Percentiles rank a stretch among this genome's conserved stretches.
phyloP scores from a whole-genome alignment of 2,329 filamentous ascomycete genomes.

The Sporothrix brunneoviolacea region DNA sequence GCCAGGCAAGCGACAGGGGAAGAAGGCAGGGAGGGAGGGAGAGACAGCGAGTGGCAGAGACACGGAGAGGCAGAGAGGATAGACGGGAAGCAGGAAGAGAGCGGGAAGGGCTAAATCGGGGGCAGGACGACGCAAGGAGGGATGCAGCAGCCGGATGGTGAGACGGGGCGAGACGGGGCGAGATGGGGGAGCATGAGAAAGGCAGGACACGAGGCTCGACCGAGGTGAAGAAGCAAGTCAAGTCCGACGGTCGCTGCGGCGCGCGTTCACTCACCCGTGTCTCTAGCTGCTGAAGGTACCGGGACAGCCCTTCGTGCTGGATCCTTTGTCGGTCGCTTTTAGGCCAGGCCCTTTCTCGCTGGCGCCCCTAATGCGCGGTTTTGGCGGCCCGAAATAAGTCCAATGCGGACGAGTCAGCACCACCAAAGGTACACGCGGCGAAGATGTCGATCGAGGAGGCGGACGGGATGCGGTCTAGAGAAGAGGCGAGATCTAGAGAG shows the following conservation, averaged over 20 bases:
- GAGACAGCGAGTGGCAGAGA: background rate
- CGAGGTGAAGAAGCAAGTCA: too few relatives aligned
- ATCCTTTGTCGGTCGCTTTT: background rate
- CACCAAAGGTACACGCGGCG: background rate
- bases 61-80: background rate
- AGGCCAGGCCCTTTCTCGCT: background rate
- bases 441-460: background rate
- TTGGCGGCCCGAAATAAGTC: slow-evolving; percentile 14
- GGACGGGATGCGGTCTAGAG: background rate
- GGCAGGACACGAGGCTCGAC: background rate
- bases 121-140: background rate
- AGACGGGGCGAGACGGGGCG: background rate
- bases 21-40: background rate
- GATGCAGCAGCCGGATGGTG: too few relatives aligned
- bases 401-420: slow-evolving; percentile 3
- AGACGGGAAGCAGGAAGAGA: background rate
- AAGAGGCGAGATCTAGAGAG: background rate
- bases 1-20: background rate
- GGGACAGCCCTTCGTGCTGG: background rate
- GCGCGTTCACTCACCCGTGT: slow-evolving; percentile 8
- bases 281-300: background rate
- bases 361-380: slow-evolving; percentile 13
- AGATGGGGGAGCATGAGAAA: background rate
- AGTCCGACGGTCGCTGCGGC: background rate
- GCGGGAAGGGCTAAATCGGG: too few relatives aligned